phyloP scores from a whole-genome alignment of 163 green algal species.

The Volvox carteri region DNA sequence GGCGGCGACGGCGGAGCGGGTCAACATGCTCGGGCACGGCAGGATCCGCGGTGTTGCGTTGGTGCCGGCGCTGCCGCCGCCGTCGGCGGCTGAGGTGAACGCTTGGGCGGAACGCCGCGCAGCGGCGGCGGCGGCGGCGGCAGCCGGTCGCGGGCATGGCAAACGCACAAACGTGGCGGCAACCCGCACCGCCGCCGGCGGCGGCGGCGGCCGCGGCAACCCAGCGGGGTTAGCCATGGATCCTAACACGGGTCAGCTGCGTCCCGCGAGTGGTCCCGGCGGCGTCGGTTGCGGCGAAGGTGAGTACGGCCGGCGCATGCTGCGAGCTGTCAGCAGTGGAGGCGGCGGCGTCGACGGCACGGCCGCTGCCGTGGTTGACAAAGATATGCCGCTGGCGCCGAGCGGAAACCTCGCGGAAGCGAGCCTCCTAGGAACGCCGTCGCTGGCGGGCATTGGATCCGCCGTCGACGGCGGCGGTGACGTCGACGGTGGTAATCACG shows the following conservation, averaged over 20 bases:
- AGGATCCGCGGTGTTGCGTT: neutral
- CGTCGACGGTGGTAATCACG: neutral
- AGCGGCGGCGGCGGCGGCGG: neutral
- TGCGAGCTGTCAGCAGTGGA: neutral
- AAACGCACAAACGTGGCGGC: neutral
- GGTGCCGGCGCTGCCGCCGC: conserved; percentile 40
- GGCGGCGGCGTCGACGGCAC: neutral
- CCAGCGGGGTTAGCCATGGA: conserved; percentile 38
- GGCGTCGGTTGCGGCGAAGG: neutral
- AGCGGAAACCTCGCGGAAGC: neutral
- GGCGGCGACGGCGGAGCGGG: neutral
- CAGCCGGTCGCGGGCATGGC: neutral
- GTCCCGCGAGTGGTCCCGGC: conserved; percentile 51
- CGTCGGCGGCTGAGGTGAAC: conserved; percentile 24
- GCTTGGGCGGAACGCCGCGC: conserved; percentile 9
- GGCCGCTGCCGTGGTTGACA: neutral
- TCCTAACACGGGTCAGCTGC: conserved; percentile 79
- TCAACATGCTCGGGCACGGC: conserved; percentile 30
- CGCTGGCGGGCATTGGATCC: conserved; percentile 28
- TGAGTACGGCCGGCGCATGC: neutral
- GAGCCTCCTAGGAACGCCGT: conserved; percentile 70
- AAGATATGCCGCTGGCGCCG: neutral
- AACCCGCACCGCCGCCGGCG: neutral
- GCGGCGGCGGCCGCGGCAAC: conserved; percentile 25
- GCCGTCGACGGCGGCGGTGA: neutral